Conservation (phyloP, 768 basidiomycete genomes). For the Chalciporus piperatus region DNA sequence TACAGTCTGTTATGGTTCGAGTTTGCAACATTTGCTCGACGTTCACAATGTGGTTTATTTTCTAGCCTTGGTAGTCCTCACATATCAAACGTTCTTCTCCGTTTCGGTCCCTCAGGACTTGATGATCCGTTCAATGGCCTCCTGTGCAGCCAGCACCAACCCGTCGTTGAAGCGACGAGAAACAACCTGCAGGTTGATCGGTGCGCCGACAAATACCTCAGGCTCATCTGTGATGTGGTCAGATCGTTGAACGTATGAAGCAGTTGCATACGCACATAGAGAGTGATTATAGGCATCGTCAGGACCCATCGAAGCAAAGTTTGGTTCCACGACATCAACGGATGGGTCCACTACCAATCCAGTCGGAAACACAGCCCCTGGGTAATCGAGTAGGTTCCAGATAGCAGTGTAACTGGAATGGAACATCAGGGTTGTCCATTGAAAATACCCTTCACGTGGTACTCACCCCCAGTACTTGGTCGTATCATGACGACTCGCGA, state of each 20-base stretch:
- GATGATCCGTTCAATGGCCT: slow-evolving; percentile 23
- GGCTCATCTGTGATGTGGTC: slow-evolving; percentile 22
- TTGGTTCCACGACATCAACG: slow-evolving; percentile 14
- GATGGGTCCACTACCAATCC: slow-evolving; percentile 23
- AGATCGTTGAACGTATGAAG: background rate
- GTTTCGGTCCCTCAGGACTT: slow-evolving; percentile 11
- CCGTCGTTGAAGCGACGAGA: slow-evolving; percentile 27
- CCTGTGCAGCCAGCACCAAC: slow-evolving; percentile 25
- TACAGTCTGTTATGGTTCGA: too few relatives aligned
- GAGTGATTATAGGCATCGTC: slow-evolving; percentile 6
- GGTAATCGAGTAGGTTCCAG: slow-evolving; percentile 41
- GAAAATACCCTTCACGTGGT: background rate
- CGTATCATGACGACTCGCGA: slow-evolving; percentile 36
- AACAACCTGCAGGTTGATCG: slow-evolving; percentile 22
- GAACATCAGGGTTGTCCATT: background rate
- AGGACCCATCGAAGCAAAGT: slow-evolving; percentile 12
- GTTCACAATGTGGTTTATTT: too few relatives aligned
- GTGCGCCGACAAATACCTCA: slow-evolving; percentile 11
- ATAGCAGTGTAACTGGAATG: slow-evolving; percentile 32
- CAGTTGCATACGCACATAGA: slow-evolving; percentile 13
- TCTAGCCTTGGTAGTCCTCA: too few relatives aligned
- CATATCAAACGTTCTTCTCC: too few relatives aligned
- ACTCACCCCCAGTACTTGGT: slow-evolving; percentile 30
- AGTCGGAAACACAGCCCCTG: slow-evolving; percentile 38
- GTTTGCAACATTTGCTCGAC: too few relatives aligned